A percentile compares a stretch with the other conserved stretches of the same genome.
These are phyloP conservation scores for Dimocarpus longan DNA, from an alignment of 345 rosid species.

Conservation along the genomic window DNA sequence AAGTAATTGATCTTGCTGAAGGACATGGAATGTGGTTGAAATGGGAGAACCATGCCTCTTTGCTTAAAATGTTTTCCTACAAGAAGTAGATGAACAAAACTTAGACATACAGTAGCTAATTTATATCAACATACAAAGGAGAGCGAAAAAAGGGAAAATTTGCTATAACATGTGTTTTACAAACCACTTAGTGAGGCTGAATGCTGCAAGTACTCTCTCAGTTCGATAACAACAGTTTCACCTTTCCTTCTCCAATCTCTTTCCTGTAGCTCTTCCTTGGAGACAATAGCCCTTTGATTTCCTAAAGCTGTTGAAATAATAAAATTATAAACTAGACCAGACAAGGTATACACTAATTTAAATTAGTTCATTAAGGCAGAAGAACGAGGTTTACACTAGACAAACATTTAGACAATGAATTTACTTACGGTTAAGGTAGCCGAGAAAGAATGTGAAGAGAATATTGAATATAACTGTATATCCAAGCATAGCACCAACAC, in stretches of 20 bases:
- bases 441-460: conserved; percentile 76
- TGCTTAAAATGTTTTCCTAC: conserved; percentile 88
- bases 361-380: background rate
- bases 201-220: conserved; percentile 82
- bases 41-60: conserved; percentile 99
- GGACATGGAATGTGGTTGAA: conserved; percentile 91
- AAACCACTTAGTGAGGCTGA: conserved; percentile 74
- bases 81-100: conserved; percentile 20
- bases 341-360: background rate
- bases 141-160: conserved; percentile 17
- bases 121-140: background rate
- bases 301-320: conserved; percentile 60
- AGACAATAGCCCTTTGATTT: conserved; percentile 81
- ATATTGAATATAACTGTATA: conserved; percentile 72
- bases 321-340: background rate
- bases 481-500: conserved; percentile 90
- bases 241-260: conserved; percentile 85
- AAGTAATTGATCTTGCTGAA: conserved; percentile 87
- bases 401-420: conserved; percentile 23
- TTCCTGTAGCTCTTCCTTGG: conserved; percentile 86
- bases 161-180: conserved; percentile 20
- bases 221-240: conserved; percentile 64
- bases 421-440: conserved; percentile 79
- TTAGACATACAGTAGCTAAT: conserved; percentile 7
- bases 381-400: conserved; percentile 12